These are phyloP conservation scores for Nannochloropsis oceanica DNA, from an alignment of 108 stramenopile species.

Conservation along the genomic window DNA sequence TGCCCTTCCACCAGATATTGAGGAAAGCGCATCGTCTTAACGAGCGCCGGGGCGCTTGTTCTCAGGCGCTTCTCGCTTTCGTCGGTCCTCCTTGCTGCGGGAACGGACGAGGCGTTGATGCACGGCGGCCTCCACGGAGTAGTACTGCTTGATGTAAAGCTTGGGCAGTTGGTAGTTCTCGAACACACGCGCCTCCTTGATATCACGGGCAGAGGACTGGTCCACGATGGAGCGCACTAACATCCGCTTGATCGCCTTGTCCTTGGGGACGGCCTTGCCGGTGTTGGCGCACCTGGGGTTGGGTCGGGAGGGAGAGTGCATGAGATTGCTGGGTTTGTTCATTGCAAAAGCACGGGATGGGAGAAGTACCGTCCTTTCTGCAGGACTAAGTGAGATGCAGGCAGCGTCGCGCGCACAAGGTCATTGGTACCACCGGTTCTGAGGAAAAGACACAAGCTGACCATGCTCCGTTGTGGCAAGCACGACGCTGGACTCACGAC, in stretches of 20 bases:
- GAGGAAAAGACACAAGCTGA: too few relatives aligned
- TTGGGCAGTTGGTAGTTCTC: constrained; percentile 98
- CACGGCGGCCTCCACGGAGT: constrained; percentile 99
- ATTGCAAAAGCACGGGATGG: neutral
- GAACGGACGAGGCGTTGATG: constrained; percentile 99
- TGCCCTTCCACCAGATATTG: too few relatives aligned
- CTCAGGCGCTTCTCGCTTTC: constrained; percentile 81
- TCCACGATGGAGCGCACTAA: constrained; percentile 91
- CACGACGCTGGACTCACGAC: too few relatives aligned
- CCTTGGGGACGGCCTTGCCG: constrained; percentile 98
- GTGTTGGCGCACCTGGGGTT: constrained; percentile 75
- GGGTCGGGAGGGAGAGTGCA: neutral
- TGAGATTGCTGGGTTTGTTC: neutral
- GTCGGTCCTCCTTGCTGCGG: constrained; percentile 68
- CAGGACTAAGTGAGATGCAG: too few relatives aligned
- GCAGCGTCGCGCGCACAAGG: too few relatives aligned
- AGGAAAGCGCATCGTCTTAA: neutral
- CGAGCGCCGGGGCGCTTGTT: constrained; percentile 31
- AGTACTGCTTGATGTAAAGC: constrained; percentile 99
- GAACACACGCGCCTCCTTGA: constrained; percentile 96
- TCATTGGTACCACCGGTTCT: too few relatives aligned
- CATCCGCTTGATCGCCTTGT: constrained; percentile 99
- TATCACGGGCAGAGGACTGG: constrained; percentile 89
- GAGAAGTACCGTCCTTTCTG: too few relatives aligned
- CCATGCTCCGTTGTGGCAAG: too few relatives aligned